Conservation (phyloP, 768 basidiomycete species). For the Calocybe indica region DNA sequence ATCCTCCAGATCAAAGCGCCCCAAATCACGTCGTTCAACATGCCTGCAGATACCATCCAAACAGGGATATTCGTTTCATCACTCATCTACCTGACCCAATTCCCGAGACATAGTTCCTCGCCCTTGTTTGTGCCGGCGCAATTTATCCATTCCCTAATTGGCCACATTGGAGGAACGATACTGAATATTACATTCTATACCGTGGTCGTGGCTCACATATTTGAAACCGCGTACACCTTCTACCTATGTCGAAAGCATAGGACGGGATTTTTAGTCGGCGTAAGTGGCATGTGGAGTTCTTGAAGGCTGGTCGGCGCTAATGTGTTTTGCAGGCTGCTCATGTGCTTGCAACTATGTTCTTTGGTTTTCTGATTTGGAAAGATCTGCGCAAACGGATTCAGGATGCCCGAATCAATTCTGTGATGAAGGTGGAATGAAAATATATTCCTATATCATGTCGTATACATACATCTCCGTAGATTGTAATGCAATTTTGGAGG, state of each 20-base stretch:
- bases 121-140: constrained; percentile 26
- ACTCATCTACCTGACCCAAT: constrained; percentile 24
- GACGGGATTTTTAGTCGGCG: constrained; percentile 36
- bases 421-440: constrained; percentile 63
- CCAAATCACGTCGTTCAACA: constrained; percentile 48
- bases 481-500: background rate
- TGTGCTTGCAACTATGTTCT: constrained; percentile 38
- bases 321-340: constrained; percentile 41
- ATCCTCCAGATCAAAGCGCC: constrained; percentile 52
- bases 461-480: background rate
- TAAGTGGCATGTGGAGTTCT: constrained; percentile 13
- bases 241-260: constrained; percentile 43
- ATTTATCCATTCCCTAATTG: constrained; percentile 19
- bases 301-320: background rate
- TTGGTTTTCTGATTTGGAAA: constrained; percentile 50
- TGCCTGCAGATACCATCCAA: constrained; percentile 27
- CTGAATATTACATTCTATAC: constrained; percentile 22
- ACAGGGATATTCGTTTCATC: constrained; percentile 19
- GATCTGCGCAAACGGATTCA: constrained; percentile 58
- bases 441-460: background rate
- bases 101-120: constrained; percentile 17
- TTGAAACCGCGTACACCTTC: constrained; percentile 44
- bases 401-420: constrained; percentile 66
- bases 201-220: constrained; percentile 28
- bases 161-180: constrained; percentile 12